phyloP scores from a whole-genome alignment of 441 rosid species.

The Corymbia citriodora region DNA sequence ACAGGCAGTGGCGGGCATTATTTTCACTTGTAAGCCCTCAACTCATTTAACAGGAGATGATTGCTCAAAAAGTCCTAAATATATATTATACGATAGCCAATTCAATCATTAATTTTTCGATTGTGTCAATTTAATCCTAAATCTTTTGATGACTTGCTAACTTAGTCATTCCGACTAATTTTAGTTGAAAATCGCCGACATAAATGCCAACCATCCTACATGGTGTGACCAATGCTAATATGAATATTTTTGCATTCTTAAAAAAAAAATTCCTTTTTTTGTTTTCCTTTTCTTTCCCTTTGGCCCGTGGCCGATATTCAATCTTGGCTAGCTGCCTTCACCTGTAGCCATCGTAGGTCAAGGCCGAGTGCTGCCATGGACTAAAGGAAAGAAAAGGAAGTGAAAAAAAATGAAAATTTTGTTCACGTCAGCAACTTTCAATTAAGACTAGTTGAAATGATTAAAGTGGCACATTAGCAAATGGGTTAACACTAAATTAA shows the following conservation, averaged over 20 bases:
- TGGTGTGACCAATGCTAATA: not conserved
- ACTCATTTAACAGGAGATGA: not conserved
- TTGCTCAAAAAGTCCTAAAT: no score
- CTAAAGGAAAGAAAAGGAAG: not conserved
- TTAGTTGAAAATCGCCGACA: fast-evolving
- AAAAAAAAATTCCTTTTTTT: no score
- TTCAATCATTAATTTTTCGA: no score
- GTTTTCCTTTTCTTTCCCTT: not conserved
- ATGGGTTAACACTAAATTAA: no score
- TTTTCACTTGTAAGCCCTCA: not conserved
- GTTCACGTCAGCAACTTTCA: fast-evolving
- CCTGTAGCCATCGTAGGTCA: fast-evolving
- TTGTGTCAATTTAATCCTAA: no score
- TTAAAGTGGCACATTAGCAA: no score
- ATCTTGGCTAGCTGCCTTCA: not conserved
- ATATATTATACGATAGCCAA: no score
- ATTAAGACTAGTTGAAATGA: fast-evolving
- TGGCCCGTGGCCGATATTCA: not conserved
- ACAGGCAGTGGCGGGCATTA: not conserved
- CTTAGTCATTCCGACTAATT: no score
- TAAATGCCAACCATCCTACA: fast-evolving
- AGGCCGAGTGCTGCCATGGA: fast-evolving
- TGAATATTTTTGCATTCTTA: not conserved
- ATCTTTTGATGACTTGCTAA: no score
- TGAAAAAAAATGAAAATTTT: no score